Conservation (phyloP, 2,329 filamentous ascomycete genomes). For the Podosphaera leucotricha region DNA sequence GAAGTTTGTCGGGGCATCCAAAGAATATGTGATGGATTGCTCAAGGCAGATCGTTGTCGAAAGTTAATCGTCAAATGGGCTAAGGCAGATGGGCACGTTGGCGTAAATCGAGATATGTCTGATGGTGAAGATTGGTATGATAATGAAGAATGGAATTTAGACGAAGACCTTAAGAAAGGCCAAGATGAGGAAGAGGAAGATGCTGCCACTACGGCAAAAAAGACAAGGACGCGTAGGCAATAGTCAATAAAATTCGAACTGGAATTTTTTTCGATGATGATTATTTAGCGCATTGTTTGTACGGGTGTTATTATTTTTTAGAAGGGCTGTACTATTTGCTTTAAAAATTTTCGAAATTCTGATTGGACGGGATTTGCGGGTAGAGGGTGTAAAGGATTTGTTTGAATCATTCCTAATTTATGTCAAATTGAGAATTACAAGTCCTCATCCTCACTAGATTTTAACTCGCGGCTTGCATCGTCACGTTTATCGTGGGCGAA, state of each 20-base stretch:
- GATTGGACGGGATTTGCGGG: neutral
- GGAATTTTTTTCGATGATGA: neutral
- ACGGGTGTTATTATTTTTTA: neutral
- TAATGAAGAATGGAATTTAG: slow-evolving; percentile 52
- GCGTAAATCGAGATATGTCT: slow-evolving; percentile 44
- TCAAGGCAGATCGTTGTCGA: slow-evolving; percentile 48
- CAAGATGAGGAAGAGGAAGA: slow-evolving; percentile 68
- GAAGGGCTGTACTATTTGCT: neutral
- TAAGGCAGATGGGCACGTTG: slow-evolving; percentile 53
- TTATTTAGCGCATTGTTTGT: neutral
- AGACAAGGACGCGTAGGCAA: slow-evolving; percentile 22
- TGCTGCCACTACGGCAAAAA: slow-evolving; percentile 23
- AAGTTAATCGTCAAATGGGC: slow-evolving; percentile 50
- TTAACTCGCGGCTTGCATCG: no score
- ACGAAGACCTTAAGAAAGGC: slow-evolving; percentile 56
- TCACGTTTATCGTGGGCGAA: no score
- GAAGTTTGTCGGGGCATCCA: slow-evolving; percentile 52
- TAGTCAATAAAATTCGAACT: slow-evolving; percentile 2
- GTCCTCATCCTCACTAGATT: no score
- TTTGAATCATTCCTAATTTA: no score
- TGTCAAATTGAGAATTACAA: no score
- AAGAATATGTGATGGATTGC: slow-evolving; percentile 43
- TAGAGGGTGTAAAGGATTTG: no score
- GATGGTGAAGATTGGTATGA: slow-evolving; percentile 85
- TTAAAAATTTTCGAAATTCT: neutral